Evolutionary conservation across 2,329 filamentous ascomycete genomes (phyloP).

Genomic region (Penicillium sp.): DNA sequence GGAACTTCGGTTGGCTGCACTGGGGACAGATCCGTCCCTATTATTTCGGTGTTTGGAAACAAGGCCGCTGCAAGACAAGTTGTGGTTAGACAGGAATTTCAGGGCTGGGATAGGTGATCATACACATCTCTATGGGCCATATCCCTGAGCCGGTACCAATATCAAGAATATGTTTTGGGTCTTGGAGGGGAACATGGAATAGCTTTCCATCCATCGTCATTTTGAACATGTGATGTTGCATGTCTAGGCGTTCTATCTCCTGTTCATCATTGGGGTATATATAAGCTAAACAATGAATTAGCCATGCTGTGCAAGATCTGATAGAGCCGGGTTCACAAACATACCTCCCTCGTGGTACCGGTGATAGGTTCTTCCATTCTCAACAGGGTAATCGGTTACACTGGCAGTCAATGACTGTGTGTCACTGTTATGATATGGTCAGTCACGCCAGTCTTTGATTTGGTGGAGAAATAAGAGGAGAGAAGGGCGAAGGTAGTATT

Average conservation of each 20-base stretch:
- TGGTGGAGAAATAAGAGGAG: not conserved
- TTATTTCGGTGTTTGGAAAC: conserved; percentile 58
- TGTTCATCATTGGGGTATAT: conserved; percentile 52
- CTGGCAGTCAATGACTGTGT: conserved; percentile 43
- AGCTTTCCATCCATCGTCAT: conserved; percentile 45
- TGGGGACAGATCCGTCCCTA: conserved; percentile 65
- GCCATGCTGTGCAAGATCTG: not conserved
- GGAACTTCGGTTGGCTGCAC: conserved; percentile 66
- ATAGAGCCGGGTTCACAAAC: conserved; percentile 10
- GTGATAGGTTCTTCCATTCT: conserved; percentile 45
- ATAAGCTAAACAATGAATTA: conserved; percentile 33
- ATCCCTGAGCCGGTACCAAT: conserved; percentile 62
- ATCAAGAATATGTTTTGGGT: conserved; percentile 52
- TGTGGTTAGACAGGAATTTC: conserved; percentile 7
- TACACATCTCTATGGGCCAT: conserved; percentile 67
- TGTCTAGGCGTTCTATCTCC: conserved; percentile 55
- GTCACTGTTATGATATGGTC: conserved; percentile 27
- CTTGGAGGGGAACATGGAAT: conserved; percentile 46
- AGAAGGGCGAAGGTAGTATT: not conserved
- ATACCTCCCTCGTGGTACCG: conserved; percentile 44
- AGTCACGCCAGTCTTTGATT: not conserved
- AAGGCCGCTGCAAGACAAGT: conserved; percentile 27
- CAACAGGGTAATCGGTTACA: conserved; percentile 43
- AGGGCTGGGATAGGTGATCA: conserved; percentile 6
- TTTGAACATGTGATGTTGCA: conserved; percentile 55